Evolutionary conservation across 495 filamentous ascomycete genomes (phyloP), one percentile per base, ranked within the genome.

Genomic region (Penicillium riverlandense): DNA sequence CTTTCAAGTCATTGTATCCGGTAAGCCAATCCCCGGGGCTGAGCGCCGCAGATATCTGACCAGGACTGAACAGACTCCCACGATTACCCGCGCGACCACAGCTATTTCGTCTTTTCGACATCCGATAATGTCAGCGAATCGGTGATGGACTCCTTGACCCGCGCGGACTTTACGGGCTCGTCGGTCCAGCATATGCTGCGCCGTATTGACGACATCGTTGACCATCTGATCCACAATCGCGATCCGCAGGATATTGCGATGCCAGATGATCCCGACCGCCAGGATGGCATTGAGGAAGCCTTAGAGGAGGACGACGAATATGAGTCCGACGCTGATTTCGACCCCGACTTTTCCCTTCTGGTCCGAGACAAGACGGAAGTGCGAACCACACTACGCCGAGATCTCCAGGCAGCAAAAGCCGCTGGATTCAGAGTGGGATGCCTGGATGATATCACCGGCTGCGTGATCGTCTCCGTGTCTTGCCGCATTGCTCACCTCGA

Each of bases 361-460:
- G 53, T 32, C 44, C 57, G 44, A 48, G 48, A 36, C 12, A 62
- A 68, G 7, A 11, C 37, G 7, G 14, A 42, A 11, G 8, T 58
- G 11, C 29, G 38, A 6, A 42, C 45, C 34, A 57, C 74, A 29
- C 67, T 94, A 12, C 75, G 75, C 29, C 54, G 54, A 7, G 90
- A 96, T 61, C 70, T 96, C 5, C 68, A 65, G 35, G 53, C 53
- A 6, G 81, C 70, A 6, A 83, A 79, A 51, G 41, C 67, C 2
- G 80, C 84, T 11, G 90, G 88, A 0, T 91, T 89, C 63, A 86
- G 78, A 43, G 70, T 89, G n/a, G 87, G 86, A 4, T 68, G 77
- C 31, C 55, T 85, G 7, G 77, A 74, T 9, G 64, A 68, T 8
- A 55, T 78, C 8, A 54, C 69, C 5, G 78, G 72, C 32, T 71